These are phyloP conservation scores for Naegleria gruberi DNA, from an alignment of 208 protist species.

Conservation along the genomic window DNA sequence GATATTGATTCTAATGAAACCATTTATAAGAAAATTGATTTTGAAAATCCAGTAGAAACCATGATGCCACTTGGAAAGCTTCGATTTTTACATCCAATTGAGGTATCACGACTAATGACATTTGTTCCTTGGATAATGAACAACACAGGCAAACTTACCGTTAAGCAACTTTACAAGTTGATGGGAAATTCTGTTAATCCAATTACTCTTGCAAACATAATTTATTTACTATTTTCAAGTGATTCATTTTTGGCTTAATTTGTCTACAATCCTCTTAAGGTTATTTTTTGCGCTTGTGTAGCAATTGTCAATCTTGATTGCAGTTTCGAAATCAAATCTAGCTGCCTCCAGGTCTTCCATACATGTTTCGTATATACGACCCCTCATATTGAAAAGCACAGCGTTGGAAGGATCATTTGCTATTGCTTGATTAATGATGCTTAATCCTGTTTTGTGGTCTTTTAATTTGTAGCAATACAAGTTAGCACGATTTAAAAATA, in stretches of 20 bases:
- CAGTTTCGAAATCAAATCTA: too few species aligned
- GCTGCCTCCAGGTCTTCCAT: too few species aligned
- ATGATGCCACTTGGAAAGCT: not conserved
- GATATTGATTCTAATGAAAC: not conserved
- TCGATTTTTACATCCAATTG: not conserved
- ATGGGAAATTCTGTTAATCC: not conserved
- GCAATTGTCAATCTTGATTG: too few species aligned
- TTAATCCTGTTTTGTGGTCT: not conserved
- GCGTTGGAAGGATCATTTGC: too few species aligned
- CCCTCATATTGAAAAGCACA: too few species aligned
- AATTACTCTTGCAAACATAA: not conserved
- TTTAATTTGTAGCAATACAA: not conserved
- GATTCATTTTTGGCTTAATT: too few species aligned
- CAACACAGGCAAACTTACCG: not conserved
- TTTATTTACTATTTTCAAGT: too few species aligned
- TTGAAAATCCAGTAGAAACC: not conserved
- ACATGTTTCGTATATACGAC: too few species aligned
- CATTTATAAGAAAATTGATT: not conserved
- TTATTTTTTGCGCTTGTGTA: too few species aligned
- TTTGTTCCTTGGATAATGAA: not conserved
- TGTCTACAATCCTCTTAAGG: too few species aligned
- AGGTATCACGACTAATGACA: not conserved
- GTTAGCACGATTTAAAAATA: not conserved
- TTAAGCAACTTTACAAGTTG: not conserved
- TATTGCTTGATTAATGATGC: not conserved